Percentiles rank a stretch among this genome's conserved stretches.
phyloP scores from a whole-genome alignment of 176 grass and related monocot species.

The Ensete ventricosum region DNA sequence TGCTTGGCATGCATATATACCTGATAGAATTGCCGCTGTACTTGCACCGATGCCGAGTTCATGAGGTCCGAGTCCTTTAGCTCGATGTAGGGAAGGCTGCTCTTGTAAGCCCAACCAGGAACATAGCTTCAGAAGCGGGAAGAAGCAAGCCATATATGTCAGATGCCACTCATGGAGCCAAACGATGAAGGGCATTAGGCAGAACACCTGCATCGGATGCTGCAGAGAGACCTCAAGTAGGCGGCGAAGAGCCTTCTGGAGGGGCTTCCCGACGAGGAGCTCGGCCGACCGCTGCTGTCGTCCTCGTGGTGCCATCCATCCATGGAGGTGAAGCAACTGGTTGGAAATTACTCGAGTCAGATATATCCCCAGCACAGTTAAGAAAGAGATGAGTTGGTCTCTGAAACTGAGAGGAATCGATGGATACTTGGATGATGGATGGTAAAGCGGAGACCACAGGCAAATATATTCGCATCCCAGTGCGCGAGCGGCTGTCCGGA shows the following conservation, averaged over 20 bases:
- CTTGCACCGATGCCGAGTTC: slow-evolving; percentile 35
- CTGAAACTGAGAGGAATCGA: background rate
- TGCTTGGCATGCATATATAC: slow-evolving; percentile 16
- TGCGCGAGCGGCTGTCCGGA: slow-evolving; percentile 6
- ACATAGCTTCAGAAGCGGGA: slow-evolving; percentile 30
- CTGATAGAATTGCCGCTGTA: slow-evolving; percentile 71
- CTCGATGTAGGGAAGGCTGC: slow-evolving; percentile 36
- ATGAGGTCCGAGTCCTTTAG: slow-evolving; percentile 36
- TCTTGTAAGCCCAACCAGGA: slow-evolving; percentile 69
- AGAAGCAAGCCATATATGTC: background rate
- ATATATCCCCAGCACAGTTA: background rate
- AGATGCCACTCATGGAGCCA: background rate
- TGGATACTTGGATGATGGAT: slow-evolving; percentile 17
- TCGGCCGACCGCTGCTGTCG: slow-evolving; percentile 2
- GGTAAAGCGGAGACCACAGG: slow-evolving; percentile 25
- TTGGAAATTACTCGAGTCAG: too few species aligned
- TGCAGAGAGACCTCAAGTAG: slow-evolving; percentile 40
- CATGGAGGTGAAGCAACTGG: slow-evolving; percentile 36
- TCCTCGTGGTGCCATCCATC: slow-evolving; percentile 48
- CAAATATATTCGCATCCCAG: slow-evolving; percentile 38
- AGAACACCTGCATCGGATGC: slow-evolving; percentile 36
- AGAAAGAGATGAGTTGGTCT: background rate
- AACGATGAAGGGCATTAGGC: background rate
- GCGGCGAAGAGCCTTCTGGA: slow-evolving; percentile 31
- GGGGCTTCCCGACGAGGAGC: slow-evolving; percentile 5